These are phyloP conservation scores for Pelargonium hybrid DNA, from an alignment of 441 rosid genomes.

Conservation along the genomic window DNA sequence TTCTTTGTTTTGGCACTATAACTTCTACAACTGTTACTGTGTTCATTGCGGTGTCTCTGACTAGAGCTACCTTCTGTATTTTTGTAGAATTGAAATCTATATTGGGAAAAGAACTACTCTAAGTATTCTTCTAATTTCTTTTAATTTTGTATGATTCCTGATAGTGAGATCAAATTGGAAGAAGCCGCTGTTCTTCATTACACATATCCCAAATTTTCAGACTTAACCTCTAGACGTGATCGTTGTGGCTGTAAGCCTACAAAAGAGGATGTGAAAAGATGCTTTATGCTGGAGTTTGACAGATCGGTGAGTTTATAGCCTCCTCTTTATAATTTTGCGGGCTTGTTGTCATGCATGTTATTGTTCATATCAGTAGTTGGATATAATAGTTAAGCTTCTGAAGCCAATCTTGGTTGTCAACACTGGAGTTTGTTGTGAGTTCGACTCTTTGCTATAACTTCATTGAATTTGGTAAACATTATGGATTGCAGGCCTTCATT, in stretches of 20 bases:
- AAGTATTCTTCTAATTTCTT: not conserved
- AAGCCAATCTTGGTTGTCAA: not conserved
- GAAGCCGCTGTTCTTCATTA: conserved; percentile 74
- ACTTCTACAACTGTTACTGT: not conserved
- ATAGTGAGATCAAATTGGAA: conserved; percentile 63
- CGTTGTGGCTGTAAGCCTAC: conserved; percentile 80
- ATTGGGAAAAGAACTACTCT: not conserved
- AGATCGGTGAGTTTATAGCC: conserved; percentile 45
- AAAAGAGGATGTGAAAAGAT: conserved; percentile 67
- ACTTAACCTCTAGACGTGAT: conserved; percentile 61
- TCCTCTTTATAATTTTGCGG: conserved; percentile 2
- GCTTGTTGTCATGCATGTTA: not conserved
- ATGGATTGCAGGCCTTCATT: conserved; percentile 52
- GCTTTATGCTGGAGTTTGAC: conserved; percentile 74
- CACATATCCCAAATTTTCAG: conserved; percentile 63
- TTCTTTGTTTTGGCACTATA: not conserved
- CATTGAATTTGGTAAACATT: conserved; percentile 9
- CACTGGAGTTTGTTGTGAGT: not conserved
- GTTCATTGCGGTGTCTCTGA: not conserved
- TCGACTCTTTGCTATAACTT: not conserved
- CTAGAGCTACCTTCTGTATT: not conserved
- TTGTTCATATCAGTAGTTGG: too few relatives aligned
- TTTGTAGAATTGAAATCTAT: not conserved
- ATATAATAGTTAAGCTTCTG: too few relatives aligned
- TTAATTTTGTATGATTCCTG: conserved; percentile 12